Percentiles rank a stretch among this genome's conserved stretches.
These are phyloP conservation scores for Solanum acaule DNA, from an alignment of 257 asterid species.

Conservation along the genomic window DNA sequence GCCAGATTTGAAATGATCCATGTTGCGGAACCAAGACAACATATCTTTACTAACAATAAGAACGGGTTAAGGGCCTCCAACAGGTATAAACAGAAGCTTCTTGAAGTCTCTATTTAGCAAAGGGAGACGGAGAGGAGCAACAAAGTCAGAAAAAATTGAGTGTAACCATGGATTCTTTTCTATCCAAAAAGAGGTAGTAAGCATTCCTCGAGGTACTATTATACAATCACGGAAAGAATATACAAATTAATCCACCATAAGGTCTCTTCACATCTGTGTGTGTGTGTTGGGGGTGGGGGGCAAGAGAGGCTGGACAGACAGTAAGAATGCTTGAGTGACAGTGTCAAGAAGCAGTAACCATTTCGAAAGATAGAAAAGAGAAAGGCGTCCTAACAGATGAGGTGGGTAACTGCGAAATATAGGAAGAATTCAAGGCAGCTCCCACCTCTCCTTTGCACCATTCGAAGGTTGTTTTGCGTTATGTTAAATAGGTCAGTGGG, in stretches of 20 bases:
- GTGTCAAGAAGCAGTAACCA: background rate
- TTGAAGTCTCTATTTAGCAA: background rate
- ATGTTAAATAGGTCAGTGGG: background rate
- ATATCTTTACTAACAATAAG: background rate
- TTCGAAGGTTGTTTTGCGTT: background rate
- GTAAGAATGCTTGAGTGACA: background rate
- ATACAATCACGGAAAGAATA: background rate
- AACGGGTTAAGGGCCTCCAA: background rate
- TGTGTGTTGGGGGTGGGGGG: rapidly evolving
- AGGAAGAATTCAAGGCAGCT: background rate
- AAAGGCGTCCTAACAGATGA: too few relatives aligned
- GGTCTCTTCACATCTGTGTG: background rate
- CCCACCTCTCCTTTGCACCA: background rate
- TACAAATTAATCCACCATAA: background rate
- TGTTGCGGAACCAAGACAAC: background rate
- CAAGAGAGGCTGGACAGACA: background rate
- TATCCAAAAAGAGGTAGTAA: too few relatives aligned
- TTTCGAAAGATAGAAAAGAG: background rate
- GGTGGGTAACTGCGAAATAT: background rate
- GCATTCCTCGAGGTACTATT: too few relatives aligned
- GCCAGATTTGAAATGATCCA: background rate
- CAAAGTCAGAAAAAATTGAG: background rate
- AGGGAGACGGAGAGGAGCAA: background rate
- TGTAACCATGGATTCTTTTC: background rate
- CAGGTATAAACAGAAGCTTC: background rate